Evolutionary conservation across 768 basidiomycete genomes (phyloP), one percentile per base, ranked within the genome.

Genomic region (Boletus speciosus): DNA sequence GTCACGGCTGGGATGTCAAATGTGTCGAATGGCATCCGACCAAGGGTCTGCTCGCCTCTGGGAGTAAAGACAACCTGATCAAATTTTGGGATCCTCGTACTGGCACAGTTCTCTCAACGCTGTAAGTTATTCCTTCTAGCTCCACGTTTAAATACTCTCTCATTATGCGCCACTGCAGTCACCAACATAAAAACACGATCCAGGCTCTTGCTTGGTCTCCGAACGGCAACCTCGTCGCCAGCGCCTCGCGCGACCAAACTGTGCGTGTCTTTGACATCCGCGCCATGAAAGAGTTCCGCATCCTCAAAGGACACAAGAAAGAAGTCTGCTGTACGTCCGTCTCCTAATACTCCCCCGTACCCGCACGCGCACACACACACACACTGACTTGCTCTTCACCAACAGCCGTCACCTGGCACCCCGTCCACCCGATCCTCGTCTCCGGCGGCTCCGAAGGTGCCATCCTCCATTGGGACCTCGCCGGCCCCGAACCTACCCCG

Each of bases 31-130:
- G 97, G 97, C 97, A 99, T 73, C 93, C 94, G 5, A 92, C 89
- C 0, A 98, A 98, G 72, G 96, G 96, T 10, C 77, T 99, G 9
- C 80, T 99, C 21, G 93, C 90, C 6, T 94, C 92, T 4, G 97
- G 97, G 25, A 93, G 91, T 62, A 98, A 98, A 72, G 97, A 99
- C 72, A 97, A 98, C 70, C 83, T 93, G 62, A 93, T 98, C 72
- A 98, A 98, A 65, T 99, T 99, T 73, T 99, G 97, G 97, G 97
- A 99, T 69, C 97, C 97, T 21, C 80, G 97, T 36, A 93, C 92
- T 10, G 92, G 90, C 35, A 94, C 90, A 0, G 84, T 86, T 10
- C 79, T 99, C 7, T 92, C 93, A 6, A 97, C 95, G 0, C 73
- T 98, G 94, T 95, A 68, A 56, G 87, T 73, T 19, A 19, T 44